phyloP scores from a whole-genome alignment of 176 grass and related monocot genomes.

The Dactylis glomerata region DNA sequence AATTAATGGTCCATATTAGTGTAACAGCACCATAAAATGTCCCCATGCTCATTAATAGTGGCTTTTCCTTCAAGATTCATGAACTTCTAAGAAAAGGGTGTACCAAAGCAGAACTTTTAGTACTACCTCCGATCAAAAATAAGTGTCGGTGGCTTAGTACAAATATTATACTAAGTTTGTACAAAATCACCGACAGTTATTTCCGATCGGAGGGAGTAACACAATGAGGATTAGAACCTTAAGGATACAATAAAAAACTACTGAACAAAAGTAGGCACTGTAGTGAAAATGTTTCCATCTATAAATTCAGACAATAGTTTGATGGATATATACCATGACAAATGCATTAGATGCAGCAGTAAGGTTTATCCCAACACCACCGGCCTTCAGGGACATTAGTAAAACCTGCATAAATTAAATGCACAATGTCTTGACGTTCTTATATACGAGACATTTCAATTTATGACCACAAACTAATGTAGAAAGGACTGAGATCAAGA shows the following conservation, averaged over 20 bases:
- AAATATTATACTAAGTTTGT: too few relatives aligned
- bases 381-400: constrained; percentile 95
- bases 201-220: too few relatives aligned
- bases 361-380: constrained; percentile 98
- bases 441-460: neutral
- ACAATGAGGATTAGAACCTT: neutral
- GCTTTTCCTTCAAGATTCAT: neutral
- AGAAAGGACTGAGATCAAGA: constrained; percentile 10
- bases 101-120: neutral
- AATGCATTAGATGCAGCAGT: constrained; percentile 95
- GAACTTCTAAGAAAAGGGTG: neutral
- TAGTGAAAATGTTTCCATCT: neutral
- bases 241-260: neutral
- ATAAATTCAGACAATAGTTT: neutral
- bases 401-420: constrained; percentile 58
- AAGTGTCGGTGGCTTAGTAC: too few relatives aligned
- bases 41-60: neutral
- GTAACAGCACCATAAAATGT: neutral
- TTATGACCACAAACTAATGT: neutral
- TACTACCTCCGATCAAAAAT: too few relatives aligned
- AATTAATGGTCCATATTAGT: neutral
- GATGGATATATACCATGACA: constrained; percentile 70
- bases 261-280: neutral
- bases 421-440: neutral
- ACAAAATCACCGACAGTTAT: too few relatives aligned